Evolutionary conservation across 805 yeast genomes (phyloP), one percentile per base, ranked within the genome.

Genomic region (Myxozyma kluyveri): DNA sequence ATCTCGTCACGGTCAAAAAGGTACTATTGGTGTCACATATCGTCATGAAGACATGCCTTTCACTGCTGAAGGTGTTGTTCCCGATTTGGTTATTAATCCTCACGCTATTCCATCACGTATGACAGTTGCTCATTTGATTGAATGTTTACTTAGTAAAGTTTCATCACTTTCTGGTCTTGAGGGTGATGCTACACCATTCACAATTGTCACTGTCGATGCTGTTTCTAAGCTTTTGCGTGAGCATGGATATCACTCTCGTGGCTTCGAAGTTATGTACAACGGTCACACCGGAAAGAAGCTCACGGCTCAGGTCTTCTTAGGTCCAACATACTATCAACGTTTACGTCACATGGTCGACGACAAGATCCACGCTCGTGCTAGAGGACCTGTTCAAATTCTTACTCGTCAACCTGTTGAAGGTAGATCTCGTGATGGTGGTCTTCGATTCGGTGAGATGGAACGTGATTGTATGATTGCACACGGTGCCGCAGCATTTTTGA

Each of bases 401-500:
- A 91, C 99, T 2, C 86, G 98, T 75, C 99, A 91, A 72, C 99
- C 99, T 3, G 96, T 90, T 58, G 98, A 91, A 73, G 99, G 99
- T 82, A 84, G 99, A 72, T 89, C 97, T 17, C 83, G 99, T 75
- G 98, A 93, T 72, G 99, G 99, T 81, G 99, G 99, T 64, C 77
- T 91, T 70, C 88, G 99, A 73, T 90, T 91, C 80, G 99, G 99
- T 67, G 99, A 91, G 73, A 93, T 93, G 99, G 99, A 93, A 75
- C 88, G 99, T 77, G 99, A 93, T 79, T 93, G 99, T 85, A 91
- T 93, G 97, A 93, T 93, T 77, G 99, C 99, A 1, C 98, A 93
- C 69, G 99, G 99, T 70, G 98, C 97, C 12, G 97, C 99, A 3
- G 95, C 97, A 5, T 91, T 93, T 77, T 80, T 93, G 75, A 89